phyloP scores from a whole-genome alignment of 73 alveolate genomes.

The Paramecium tetraurelia region DNA sequence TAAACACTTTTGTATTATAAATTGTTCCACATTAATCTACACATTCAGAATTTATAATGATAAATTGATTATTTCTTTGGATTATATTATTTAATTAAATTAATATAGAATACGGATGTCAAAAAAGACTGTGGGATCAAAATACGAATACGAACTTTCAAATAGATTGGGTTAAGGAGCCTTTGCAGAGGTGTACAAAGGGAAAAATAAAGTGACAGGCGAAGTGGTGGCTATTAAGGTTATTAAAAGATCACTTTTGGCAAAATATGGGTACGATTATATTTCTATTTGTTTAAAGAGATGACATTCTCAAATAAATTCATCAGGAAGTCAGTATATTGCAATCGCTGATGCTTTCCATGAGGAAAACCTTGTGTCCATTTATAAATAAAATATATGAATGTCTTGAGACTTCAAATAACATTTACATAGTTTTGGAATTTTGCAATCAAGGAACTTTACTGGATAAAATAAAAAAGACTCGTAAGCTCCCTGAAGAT shows the following conservation, averaged over 20 bases:
- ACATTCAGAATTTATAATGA: not conserved
- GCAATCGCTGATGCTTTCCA: not conserved
- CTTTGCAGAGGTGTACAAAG: constrained; percentile 57
- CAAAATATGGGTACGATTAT: constrained; percentile 47
- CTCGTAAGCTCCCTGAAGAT: constrained; percentile 53
- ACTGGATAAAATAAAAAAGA: constrained; percentile 39
- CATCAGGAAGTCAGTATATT: constrained; percentile 54
- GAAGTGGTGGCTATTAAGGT: constrained; percentile 59
- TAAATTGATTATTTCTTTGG: not conserved
- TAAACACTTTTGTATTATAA: not conserved
- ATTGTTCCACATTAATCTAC: not conserved
- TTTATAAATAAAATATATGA: constrained; percentile 56
- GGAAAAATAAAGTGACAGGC: constrained; percentile 47
- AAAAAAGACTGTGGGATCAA: constrained; percentile 41
- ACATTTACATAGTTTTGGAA: constrained; percentile 53
- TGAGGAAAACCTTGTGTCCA: constrained; percentile 45
- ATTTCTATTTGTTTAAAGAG: constrained; percentile 3
- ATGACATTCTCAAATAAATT: constrained; percentile 46
- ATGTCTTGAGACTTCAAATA: constrained; percentile 55
- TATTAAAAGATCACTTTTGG: constrained; percentile 39
- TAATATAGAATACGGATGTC: constrained; percentile 6
- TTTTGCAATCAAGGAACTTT: constrained; percentile 57
- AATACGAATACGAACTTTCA: constrained; percentile 49
- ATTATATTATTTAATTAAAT: not conserved
- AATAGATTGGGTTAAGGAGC: constrained; percentile 54